Conservation (phyloP, 23 red algal species). For the Cyanidiococcus yangmingshanensis region DNA sequence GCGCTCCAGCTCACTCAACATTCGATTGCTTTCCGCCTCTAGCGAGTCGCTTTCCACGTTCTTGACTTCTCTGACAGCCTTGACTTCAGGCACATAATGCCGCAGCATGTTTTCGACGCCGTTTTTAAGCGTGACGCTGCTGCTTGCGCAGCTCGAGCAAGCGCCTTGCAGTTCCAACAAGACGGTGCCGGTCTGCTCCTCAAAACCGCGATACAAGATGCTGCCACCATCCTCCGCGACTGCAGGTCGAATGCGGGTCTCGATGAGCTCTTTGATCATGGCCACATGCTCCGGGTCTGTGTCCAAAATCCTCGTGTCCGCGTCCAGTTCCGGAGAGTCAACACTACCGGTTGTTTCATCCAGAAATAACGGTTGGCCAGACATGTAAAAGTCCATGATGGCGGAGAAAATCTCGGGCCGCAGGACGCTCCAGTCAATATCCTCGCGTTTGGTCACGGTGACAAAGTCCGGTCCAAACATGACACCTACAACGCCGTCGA, state of each 20-base stretch:
- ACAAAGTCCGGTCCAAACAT: constrained; percentile 89
- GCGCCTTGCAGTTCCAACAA: constrained; percentile 84
- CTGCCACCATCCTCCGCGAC: constrained; percentile 96
- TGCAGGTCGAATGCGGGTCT: constrained; percentile 90
- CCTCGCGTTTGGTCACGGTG: constrained; percentile 73
- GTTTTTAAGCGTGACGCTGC: constrained; percentile 87
- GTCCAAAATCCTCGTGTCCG: constrained; percentile 54
- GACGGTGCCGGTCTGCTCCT: constrained; percentile 57
- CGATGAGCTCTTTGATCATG: constrained; percentile 97
- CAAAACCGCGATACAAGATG: constrained; percentile 82
- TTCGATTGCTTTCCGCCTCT: constrained; percentile 15
- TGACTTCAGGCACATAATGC: constrained; percentile 98
- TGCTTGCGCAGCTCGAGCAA: constrained; percentile 71
- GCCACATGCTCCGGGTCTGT: constrained; percentile 87
- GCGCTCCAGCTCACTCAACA: neutral
- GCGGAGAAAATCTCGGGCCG: constrained; percentile 86
- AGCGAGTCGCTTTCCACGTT: constrained; percentile 15
- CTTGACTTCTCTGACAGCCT: constrained; percentile 60
- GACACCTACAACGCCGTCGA: constrained; percentile 66
- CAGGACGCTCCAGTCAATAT: constrained; percentile 65
- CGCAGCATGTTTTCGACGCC: constrained; percentile 99
- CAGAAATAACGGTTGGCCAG: constrained; percentile 7
- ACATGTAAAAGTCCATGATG: constrained; percentile 75
- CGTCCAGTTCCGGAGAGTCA: neutral
- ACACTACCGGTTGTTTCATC: constrained; percentile 20